Percentiles rank a stretch among this genome's conserved stretches.
These are phyloP conservation scores for Dactylonectria macrodidyma DNA, from an alignment of 2,329 filamentous ascomycete species.

Conservation along the genomic window DNA sequence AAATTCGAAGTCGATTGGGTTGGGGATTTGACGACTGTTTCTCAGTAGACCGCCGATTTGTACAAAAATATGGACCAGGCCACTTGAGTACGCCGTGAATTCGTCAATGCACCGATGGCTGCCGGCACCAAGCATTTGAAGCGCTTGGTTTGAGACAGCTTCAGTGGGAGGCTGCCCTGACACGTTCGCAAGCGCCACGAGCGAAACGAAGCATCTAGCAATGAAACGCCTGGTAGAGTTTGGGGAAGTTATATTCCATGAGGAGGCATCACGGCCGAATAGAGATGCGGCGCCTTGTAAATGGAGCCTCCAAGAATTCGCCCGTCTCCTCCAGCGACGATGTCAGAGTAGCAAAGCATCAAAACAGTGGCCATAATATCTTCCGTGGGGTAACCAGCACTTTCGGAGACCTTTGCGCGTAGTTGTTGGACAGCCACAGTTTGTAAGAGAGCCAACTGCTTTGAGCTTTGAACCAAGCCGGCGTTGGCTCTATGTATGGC, in stretches of 20 bases:
- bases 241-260: constrained; percentile 1
- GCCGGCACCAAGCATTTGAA: not conserved
- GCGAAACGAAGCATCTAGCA: constrained; percentile 19
- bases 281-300: constrained; percentile 21
- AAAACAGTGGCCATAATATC: constrained; percentile 5
- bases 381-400: not conserved
- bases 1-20: not conserved
- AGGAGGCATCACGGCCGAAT: not conserved
- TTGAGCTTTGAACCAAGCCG: constrained; percentile 3
- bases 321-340: constrained; percentile 4
- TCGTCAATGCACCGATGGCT: constrained; percentile 1
- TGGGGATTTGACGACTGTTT: not conserved
- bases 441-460: constrained; percentile 4
- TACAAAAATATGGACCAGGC: not conserved
- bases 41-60: constrained; percentile 5
- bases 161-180: constrained; percentile 2
- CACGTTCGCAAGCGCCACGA: constrained; percentile 10
- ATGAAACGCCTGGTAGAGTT: constrained; percentile 3
- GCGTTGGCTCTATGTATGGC: constrained; percentile 11
- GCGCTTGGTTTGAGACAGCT: not conserved
- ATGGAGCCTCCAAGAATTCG: constrained; percentile 17
- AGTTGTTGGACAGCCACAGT: constrained; percentile 9
- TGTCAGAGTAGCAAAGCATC: constrained; percentile 20
- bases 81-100: constrained; percentile 15
- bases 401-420: not conserved